phyloP scores from a whole-genome alignment of 176 grass and related monocot species.

The Aegilops sharonensis region DNA sequence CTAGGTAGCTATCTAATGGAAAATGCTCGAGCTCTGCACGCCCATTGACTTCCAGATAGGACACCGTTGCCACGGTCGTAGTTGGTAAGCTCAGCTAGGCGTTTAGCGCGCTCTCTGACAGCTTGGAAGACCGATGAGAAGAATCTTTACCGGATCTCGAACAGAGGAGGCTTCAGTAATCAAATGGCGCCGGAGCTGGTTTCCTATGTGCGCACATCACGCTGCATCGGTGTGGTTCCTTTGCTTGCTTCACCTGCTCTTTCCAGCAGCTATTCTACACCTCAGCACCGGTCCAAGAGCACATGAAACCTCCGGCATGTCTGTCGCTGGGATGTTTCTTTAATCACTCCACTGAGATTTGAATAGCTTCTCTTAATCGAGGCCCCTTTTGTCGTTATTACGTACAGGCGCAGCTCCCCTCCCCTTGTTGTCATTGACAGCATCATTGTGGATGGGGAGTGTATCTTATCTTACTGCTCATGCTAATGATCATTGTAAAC shows the following conservation, averaged over 20 bases:
- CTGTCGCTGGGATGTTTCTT: slow-evolving; percentile 40
- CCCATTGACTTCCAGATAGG: slow-evolving; percentile 37
- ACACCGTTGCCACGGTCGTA: slow-evolving; percentile 12
- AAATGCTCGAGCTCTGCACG: slow-evolving; percentile 28
- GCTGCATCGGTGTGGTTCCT: neutral
- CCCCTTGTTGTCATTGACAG: slow-evolving; percentile 22
- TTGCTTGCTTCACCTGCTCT: slow-evolving; percentile 17
- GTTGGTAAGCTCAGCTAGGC: neutral
- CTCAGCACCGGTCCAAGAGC: neutral
- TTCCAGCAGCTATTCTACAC: neutral
- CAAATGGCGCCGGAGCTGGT: slow-evolving; percentile 26
- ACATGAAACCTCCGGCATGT: slow-evolving; percentile 66
- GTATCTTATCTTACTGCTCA: neutral
- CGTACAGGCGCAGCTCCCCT: slow-evolving; percentile 26
- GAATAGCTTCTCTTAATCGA: slow-evolving; percentile 15
- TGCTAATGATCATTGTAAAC: slow-evolving; percentile 20
- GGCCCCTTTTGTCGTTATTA: slow-evolving; percentile 25
- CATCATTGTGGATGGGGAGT: slow-evolving; percentile 12
- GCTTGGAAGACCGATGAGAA: slow-evolving; percentile 44
- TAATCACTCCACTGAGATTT: slow-evolving; percentile 31
- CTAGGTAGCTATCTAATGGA: neutral
- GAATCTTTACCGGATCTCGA: slow-evolving; percentile 53
- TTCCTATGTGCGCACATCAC: slow-evolving; percentile 18
- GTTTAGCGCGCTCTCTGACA: slow-evolving; percentile 10
- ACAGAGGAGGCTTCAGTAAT: slow-evolving; percentile 26